Evolutionary conservation across 345 rosid species (phyloP), one percentile per base, ranked within the genome.

Genomic region (Moringa oleifera): DNA sequence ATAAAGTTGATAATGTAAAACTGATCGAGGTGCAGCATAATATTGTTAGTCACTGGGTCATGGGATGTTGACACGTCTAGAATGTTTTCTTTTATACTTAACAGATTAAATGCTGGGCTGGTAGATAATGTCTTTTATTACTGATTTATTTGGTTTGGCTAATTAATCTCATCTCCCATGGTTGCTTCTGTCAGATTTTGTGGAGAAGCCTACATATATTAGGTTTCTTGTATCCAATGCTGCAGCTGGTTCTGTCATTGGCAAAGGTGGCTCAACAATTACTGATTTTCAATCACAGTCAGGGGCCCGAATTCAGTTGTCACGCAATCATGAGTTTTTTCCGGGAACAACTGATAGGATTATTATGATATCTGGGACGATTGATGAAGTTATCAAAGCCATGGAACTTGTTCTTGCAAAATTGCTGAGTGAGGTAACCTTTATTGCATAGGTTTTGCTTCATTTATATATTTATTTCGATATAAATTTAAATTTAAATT

Each of bases 161-260:
- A 11, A 53, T 70, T 65, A 6, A 51, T 51, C 20, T 57, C n/a
- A n/a, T n/a, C n/a, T 33, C 37, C 11, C 37, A 33, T 33, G 37
- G 37, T n/a, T n/a, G n/a, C 47, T 64, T 55, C 55, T 73, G 61
- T 51, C 80, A 89, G 99, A 89, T 63, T 66, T 85, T 65, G 54
- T 60, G 19, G 99, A 95, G 84, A 95, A 83, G 81, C 71, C 91
- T 6, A 85, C 96, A 12, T 87, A 85, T 68, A 63, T 84, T 62
- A 81, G 93, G 77, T 89, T 95, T 69, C 96, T 95, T 54, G 96
- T 95, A 22, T 95, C 99, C 61, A 95, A 95, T 87, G 87, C 98
- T 23, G 89, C 96, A 8, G 99, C 99, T 60, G 99, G 99, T 70
- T 92, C 99, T 22, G 90, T 95, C 64, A 95, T 95, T 69, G 98